Percentiles rank a stretch among this genome's conserved stretches.
Evolutionary conservation across 2,329 filamentous ascomycete species (phyloP).

Genomic region (Ilyonectria robusta): DNA sequence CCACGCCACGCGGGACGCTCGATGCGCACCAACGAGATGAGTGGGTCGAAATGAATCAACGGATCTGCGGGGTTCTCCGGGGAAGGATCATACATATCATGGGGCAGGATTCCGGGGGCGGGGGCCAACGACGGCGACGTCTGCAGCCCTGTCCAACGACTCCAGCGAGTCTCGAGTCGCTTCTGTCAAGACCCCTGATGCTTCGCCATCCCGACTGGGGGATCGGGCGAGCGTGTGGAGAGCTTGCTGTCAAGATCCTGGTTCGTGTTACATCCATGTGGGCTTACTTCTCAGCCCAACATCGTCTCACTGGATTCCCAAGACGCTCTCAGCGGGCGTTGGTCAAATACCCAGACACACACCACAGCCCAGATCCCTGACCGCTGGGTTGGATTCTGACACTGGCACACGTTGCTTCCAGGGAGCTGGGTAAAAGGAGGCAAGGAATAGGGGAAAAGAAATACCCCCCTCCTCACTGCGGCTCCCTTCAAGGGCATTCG

Average conservation of each 20-base stretch:
- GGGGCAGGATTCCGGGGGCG: conserved; percentile 22
- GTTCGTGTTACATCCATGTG: conserved; percentile 15
- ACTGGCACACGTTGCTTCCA: not conserved
- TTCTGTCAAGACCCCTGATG: not conserved
- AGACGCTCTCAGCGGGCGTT: conserved; percentile 8
- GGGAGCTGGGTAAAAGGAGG: not conserved
- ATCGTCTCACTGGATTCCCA: conserved; percentile 2
- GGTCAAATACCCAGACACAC: not conserved
- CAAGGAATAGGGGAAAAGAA: not conserved
- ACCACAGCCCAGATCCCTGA: not conserved
- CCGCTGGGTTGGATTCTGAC: conserved; percentile 1
- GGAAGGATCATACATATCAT: conserved; percentile 8
- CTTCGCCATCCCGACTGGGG: not conserved
- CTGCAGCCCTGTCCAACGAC: conserved; percentile 8
- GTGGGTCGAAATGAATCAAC: conserved; percentile 21
- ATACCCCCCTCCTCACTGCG: not conserved
- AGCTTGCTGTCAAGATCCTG: not conserved
- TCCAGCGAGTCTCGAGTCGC: not conserved
- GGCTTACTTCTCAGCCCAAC: conserved; percentile 9
- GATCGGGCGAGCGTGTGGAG: not conserved
- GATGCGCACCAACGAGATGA: conserved; percentile 31
- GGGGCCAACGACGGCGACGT: conserved; percentile 11
- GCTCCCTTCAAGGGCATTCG: not conserved
- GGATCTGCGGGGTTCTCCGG: conserved; percentile 23
- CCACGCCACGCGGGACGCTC: not conserved